phyloP scores from a whole-genome alignment of 805 yeast species.

The Diddensiella transvaalensis region DNA sequence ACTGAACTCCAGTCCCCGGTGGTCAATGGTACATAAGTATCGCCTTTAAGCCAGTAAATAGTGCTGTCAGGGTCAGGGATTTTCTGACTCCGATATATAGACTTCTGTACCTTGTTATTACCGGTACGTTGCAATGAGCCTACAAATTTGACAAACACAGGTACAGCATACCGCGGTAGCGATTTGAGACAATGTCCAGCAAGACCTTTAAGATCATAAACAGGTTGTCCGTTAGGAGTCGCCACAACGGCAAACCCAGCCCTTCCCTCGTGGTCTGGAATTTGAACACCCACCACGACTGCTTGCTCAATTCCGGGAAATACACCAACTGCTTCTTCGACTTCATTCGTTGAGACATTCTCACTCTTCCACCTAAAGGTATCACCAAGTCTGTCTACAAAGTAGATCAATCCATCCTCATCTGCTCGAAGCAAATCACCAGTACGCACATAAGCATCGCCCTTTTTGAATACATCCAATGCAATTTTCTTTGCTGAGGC shows the following conservation, averaged over 20 bases:
- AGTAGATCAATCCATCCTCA: slow-evolving; percentile 64
- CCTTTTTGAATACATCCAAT: slow-evolving; percentile 69
- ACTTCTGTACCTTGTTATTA: slow-evolving; percentile 86
- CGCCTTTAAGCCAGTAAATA: slow-evolving; percentile 67
- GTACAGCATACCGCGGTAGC: slow-evolving; percentile 82
- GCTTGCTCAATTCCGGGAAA: slow-evolving; percentile 47
- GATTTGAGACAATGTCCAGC: slow-evolving; percentile 38
- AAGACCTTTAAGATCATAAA: slow-evolving; percentile 39
- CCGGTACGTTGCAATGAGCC: slow-evolving; percentile 61
- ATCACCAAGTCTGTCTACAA: slow-evolving; percentile 91
- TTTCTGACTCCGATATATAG: slow-evolving; percentile 37
- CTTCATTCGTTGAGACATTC: slow-evolving; percentile 90
- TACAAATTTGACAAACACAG: slow-evolving; percentile 72
- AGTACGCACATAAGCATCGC: slow-evolving; percentile 87
- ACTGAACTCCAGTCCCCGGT: slow-evolving; percentile 50
- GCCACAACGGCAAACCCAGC: slow-evolving; percentile 86
- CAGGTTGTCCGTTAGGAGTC: slow-evolving; percentile 37
- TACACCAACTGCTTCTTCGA: slow-evolving; percentile 56
- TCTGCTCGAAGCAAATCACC: slow-evolving; percentile 80
- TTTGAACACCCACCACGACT: slow-evolving; percentile 82
- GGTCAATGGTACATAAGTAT: slow-evolving; percentile 53
- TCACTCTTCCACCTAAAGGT: slow-evolving; percentile 97
- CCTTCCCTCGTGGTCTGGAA: slow-evolving; percentile 88
- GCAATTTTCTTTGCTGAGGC: slow-evolving; percentile 78
- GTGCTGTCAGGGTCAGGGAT: slow-evolving; percentile 42